Evolutionary conservation across 2,329 filamentous ascomycete species (phyloP).

Genomic region (Blastomyces silverae): DNA sequence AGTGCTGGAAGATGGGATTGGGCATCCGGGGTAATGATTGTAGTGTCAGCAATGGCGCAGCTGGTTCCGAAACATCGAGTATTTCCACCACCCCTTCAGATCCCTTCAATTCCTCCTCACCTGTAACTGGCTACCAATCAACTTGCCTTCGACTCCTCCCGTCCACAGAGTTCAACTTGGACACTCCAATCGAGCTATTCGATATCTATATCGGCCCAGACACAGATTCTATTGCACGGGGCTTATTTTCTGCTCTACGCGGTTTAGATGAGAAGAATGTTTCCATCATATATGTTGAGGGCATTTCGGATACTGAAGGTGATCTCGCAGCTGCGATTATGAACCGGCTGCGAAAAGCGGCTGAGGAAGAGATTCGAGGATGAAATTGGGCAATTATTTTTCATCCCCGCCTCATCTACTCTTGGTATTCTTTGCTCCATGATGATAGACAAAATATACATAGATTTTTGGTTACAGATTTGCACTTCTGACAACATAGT

Average conservation of each 20-base stretch:
- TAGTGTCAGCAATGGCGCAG: not conserved
- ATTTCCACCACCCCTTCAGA: not conserved
- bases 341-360: constrained; percentile 75
- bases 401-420: not conserved
- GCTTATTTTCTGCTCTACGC: constrained; percentile 78
- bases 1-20: constrained; percentile 28
- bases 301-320: constrained; percentile 62
- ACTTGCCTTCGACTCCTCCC: constrained; percentile 7
- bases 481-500: constrained; percentile 11
- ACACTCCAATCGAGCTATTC: constrained; percentile 41
- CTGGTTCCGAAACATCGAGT: constrained; percentile 1
- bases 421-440: not conserved
- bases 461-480: not conserved
- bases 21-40: not conserved
- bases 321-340: constrained; percentile 82
- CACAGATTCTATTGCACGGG: constrained; percentile 69
- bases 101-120: not conserved
- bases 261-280: constrained; percentile 74
- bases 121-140: not conserved
- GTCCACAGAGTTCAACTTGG: not conserved
- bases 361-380: constrained; percentile 49
- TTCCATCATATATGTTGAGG: constrained; percentile 84
- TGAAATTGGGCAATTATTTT: constrained; percentile 35
- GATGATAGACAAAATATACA: not conserved
- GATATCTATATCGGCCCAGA: constrained; percentile 68